phyloP scores from a whole-genome alignment of 2,329 filamentous ascomycete genomes.

The Fonsecaea pedrosoi region DNA sequence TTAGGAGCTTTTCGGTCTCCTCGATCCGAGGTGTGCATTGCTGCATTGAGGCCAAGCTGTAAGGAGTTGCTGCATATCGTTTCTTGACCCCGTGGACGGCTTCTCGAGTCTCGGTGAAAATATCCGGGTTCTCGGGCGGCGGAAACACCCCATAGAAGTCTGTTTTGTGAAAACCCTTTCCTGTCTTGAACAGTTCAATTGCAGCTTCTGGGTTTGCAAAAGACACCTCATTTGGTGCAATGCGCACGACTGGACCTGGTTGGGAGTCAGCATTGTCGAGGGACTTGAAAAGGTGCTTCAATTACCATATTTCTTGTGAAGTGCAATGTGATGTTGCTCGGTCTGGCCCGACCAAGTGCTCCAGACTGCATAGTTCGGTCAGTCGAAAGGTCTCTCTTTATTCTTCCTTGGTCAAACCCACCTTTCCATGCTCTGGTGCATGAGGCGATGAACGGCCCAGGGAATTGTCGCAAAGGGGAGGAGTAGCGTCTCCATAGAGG shows the following conservation, averaged over 20 bases:
- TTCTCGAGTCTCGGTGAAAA: constrained; percentile 64
- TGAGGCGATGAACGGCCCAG: constrained; percentile 52
- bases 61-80: constrained; percentile 50
- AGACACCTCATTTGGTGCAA: constrained; percentile 58
- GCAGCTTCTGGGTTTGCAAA: constrained; percentile 56
- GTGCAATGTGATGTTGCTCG: constrained; percentile 46
- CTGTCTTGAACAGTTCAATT: constrained; percentile 55
- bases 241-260: constrained; percentile 56
- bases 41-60: constrained; percentile 42
- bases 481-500: constrained; percentile 55
- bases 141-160: constrained; percentile 63
- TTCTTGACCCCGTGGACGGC: constrained; percentile 64
- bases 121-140: constrained; percentile 63
- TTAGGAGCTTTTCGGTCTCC: constrained; percentile 53
- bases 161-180: constrained; percentile 62
- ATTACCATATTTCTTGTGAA: constrained; percentile 51
- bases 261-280: constrained; percentile 10
- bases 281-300: neutral
- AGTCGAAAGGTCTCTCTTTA: neutral
- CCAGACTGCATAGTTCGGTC: constrained; percentile 37
- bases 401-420: constrained; percentile 8
- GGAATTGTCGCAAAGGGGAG: constrained; percentile 50
- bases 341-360: constrained; percentile 50
- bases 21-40: constrained; percentile 42
- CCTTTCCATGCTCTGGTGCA: constrained; percentile 51